Base-by-base conservation (phyloP, 495 filamentous ascomycete species). In the Penicillium daleae region DNA sequence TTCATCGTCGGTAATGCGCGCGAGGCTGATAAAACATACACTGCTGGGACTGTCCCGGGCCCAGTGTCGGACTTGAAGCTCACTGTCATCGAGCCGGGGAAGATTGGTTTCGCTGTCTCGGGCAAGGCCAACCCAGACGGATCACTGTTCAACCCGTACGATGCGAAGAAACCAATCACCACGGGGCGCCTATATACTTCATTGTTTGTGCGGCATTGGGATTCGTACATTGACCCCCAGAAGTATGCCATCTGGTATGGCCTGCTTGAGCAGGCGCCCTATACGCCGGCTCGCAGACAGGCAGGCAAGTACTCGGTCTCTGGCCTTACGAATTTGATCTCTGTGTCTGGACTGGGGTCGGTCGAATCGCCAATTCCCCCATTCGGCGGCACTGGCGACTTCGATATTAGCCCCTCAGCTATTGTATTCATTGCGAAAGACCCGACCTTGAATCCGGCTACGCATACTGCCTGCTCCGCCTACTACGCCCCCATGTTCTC, bases 371-470 rank as follows among this genome's bases (percentile, higher is more conserved):
- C 83, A 0, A 84, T 89, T 29, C 82, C 82, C 2, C 82, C 87
- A 0, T 88, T 88, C 62, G 87, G 86, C 5, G 87, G 85, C 4
- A 72, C 77, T 4, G 82, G 84, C 35, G 73, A 88, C 66, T 89
- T 87, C 63, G 86, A 86, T 63, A 80, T 89, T 54, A 79, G 80
- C 58, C 71, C 74, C 2, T 73, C 74, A 6, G 82, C 83, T 1
- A 80, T 97, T 59, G 86, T 90, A 2, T 97, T 97, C 72, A 86
- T 96, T 31, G 87, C 93, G 0, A 96, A 92, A 66, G 92, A 96
- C 67, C 93, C 93, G 0, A 81, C 83, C 7, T 69, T 95, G 4
- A 86, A 92, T 64, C 87, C 88, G 5, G 93, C 94, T 0, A 82
- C 86, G 13, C 88, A 95, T 75, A 97, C 94, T 4, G 90, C 92